Evolutionary conservation across 2,329 filamentous ascomycete genomes (phyloP).

Genomic region (Scedosporium minutisporum): DNA sequence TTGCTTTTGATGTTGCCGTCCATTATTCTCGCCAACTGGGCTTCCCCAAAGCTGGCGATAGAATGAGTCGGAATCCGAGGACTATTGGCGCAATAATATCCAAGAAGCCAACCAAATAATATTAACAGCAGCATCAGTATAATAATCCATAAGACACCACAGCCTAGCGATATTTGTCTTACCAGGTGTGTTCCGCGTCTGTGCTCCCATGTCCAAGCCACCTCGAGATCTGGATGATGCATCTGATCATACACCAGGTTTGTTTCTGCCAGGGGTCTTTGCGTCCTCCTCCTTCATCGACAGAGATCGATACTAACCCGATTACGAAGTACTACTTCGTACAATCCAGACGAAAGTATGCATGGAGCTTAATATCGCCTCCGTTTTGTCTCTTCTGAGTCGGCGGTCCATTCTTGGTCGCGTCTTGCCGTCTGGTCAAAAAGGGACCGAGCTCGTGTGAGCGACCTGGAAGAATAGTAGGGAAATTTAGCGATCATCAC

Average conservation of each 20-base stretch:
- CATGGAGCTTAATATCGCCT: background rate
- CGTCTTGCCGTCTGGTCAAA: background rate
- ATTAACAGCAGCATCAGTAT: too few species aligned
- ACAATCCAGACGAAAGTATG: background rate
- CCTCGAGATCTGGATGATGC: background rate
- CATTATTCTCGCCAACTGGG: background rate
- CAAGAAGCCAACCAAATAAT: too few species aligned
- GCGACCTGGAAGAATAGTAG: background rate
- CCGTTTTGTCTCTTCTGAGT: background rate
- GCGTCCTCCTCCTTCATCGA: background rate
- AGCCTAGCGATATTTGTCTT: background rate
- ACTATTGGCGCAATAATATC: too few species aligned
- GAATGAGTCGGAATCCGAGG: too few species aligned
- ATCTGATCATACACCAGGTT: background rate
- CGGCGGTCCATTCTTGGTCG: background rate
- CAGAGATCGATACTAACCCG: background rate
- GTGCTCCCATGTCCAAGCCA: background rate
- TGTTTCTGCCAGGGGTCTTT: conserved; percentile 2
- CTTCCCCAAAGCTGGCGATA: too few species aligned
- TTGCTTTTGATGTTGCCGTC: too few species aligned
- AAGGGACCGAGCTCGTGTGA: background rate
- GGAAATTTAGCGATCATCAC: background rate
- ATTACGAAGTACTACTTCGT: background rate
- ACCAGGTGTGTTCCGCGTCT: background rate
- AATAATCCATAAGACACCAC: too few species aligned